These are phyloP conservation scores for Lunularia cruciata DNA, from an alignment of 225 moss, liverwort and hornwort species.

Conservation along the genomic window DNA sequence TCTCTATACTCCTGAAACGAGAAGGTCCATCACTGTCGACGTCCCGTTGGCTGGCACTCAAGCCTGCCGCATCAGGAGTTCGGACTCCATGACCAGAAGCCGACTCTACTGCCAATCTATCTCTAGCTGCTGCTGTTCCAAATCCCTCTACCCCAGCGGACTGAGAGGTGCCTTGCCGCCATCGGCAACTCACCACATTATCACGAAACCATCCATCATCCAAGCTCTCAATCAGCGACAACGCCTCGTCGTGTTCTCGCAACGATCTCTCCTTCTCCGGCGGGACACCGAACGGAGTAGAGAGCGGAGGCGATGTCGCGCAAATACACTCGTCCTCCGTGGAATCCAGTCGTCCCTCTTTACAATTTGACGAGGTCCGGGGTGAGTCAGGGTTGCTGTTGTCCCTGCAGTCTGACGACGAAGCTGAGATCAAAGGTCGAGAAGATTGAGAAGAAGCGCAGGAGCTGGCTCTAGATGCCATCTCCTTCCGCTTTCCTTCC, in stretches of 20 bases:
- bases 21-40: neutral
- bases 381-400: constrained; percentile 28
- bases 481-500: neutral
- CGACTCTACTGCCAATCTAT: constrained; percentile 5
- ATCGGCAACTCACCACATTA: constrained; percentile 35
- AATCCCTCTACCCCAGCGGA: neutral
- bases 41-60: constrained; percentile 10
- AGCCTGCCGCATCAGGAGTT: constrained; percentile 17
- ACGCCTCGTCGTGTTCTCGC: constrained; percentile 25
- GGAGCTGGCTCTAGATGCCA: constrained; percentile 28
- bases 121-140: constrained; percentile 10
- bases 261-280: constrained; percentile 5
- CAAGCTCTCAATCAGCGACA: constrained; percentile 35
- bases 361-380: constrained; percentile 27
- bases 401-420: constrained; percentile 27
- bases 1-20: constrained; percentile 33
- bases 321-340: neutral
- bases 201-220: constrained; percentile 44
- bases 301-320: constrained; percentile 8
- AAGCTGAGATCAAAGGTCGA: constrained; percentile 9
- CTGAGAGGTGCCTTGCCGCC: constrained; percentile 8
- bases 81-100: constrained; percentile 9
- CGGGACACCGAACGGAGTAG: constrained; percentile 1
- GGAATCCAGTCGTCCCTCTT: constrained; percentile 20
- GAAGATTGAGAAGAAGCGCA: constrained; percentile 16